Conservation (phyloP, 371 early-diverging fungal species). For the Lichtheimia ornata region DNA sequence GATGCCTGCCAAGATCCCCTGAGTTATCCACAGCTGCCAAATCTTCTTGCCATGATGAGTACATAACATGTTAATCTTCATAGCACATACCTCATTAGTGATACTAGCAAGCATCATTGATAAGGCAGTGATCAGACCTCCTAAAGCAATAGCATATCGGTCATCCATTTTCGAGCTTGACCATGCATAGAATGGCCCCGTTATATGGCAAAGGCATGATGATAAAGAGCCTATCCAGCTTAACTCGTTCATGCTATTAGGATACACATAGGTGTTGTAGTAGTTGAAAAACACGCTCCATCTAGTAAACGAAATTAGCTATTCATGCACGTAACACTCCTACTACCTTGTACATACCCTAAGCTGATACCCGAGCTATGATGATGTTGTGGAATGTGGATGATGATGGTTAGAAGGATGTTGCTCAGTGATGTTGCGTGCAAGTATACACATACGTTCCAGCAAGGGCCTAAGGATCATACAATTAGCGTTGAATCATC, state of each 20-base stretch:
- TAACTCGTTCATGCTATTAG: slow-evolving; percentile 27
- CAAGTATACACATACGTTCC: too few relatives aligned
- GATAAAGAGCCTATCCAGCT: slow-evolving; percentile 50
- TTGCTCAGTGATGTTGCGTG: too few relatives aligned
- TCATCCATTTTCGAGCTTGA: slow-evolving; percentile 37
- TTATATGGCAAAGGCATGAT: slow-evolving; percentile 27
- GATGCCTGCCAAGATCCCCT: slow-evolving; percentile 22
- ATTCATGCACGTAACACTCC: too few relatives aligned
- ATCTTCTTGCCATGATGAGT: slow-evolving; percentile 6
- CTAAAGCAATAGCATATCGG: slow-evolving; percentile 7
- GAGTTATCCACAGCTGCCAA: slow-evolving; percentile 28
- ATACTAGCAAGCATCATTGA: slow-evolving; percentile 37
- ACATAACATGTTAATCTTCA: neutral
- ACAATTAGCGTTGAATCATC: too few relatives aligned
- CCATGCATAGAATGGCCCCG: slow-evolving; percentile 41
- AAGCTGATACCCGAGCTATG: too few relatives aligned
- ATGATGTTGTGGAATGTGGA: too few relatives aligned
- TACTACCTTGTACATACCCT: too few relatives aligned
- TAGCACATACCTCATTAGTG: slow-evolving; percentile 8
- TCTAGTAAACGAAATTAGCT: slow-evolving; percentile 11
- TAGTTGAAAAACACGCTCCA: slow-evolving; percentile 39
- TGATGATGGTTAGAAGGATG: too few relatives aligned
- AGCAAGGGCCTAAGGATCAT: too few relatives aligned
- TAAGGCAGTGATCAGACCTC: slow-evolving; percentile 49
- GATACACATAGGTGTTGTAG: slow-evolving; percentile 34